A percentile compares a stretch with the other conserved stretches of the same genome.
These are phyloP conservation scores for Boletus rex-veris DNA, from an alignment of 768 basidiomycete species.

Conservation along the genomic window DNA sequence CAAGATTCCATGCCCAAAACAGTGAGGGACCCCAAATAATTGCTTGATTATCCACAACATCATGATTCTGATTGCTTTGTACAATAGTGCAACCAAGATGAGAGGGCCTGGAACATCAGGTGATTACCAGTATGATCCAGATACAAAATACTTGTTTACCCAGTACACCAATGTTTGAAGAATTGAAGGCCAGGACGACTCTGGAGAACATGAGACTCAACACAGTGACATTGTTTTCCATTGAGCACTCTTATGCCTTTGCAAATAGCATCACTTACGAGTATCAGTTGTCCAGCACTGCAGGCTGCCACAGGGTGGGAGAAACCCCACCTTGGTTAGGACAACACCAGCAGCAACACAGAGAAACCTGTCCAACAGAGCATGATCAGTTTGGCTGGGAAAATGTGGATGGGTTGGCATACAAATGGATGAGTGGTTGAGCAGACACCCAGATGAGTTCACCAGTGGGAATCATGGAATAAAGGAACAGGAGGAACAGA, in stretches of 20 bases:
- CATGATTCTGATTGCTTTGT: conserved; percentile 51
- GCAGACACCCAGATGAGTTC: conserved; percentile 61
- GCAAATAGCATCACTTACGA: conserved; percentile 34
- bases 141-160: conserved; percentile 37
- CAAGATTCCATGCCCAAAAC: conserved; percentile 68
- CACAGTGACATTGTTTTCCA: conserved; percentile 48
- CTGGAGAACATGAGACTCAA: conserved; percentile 70
- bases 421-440: conserved; percentile 59
- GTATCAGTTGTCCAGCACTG: conserved; percentile 55
- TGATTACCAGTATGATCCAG: not conserved
- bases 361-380: conserved; percentile 41
- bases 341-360: conserved; percentile 53
- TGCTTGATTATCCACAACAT: conserved; percentile 54
- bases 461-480: conserved; percentile 34
- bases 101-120: conserved; percentile 50
- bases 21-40: conserved; percentile 74
- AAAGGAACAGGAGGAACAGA: not conserved
- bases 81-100: conserved; percentile 54
- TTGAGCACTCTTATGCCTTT: not conserved
- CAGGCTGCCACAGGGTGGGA: conserved; percentile 56
- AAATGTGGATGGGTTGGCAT: conserved; percentile 15
- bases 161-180: conserved; percentile 53
- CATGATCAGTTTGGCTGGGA: not conserved
- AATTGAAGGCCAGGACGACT: conserved; percentile 62
- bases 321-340: conserved; percentile 57